Evolutionary conservation across 1,284 basidiomycete species (phyloP).

Genomic region (Malassezia dermatis): DNA sequence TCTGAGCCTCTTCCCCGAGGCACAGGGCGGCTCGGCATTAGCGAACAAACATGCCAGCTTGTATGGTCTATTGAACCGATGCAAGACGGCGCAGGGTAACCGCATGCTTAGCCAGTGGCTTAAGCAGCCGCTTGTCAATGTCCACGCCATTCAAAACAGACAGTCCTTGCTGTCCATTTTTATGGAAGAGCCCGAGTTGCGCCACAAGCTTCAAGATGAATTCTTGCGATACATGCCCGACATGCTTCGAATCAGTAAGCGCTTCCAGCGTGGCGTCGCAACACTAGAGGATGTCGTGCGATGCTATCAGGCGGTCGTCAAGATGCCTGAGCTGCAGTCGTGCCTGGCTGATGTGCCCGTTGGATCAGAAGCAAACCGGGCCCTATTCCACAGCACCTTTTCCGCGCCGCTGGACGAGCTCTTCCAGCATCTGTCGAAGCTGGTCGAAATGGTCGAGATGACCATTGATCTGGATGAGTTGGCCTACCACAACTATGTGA

Average conservation of each 20-base stretch:
- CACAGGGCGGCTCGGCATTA: constrained; percentile 20
- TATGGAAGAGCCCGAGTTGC: constrained; percentile 64
- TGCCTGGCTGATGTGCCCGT: constrained; percentile 51
- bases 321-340: constrained; percentile 69
- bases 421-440: constrained; percentile 51
- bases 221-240: constrained; percentile 86
- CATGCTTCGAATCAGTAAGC: constrained; percentile 80
- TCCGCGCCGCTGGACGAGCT: constrained; percentile 24
- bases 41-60: constrained; percentile 54
- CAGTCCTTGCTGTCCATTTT: constrained; percentile 68
- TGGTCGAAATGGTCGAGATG: constrained; percentile 85
- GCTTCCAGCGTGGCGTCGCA: constrained; percentile 75
- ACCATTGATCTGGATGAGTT: constrained; percentile 85
- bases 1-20: constrained; percentile 69
- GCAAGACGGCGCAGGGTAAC: constrained; percentile 93
- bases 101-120: constrained; percentile 83
- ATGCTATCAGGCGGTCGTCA: constrained; percentile 62
- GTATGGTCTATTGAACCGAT: constrained; percentile 80
- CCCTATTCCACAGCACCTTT: constrained; percentile 28
- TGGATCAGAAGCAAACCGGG: constrained; percentile 14
- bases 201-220: constrained; percentile 68
- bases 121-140: constrained; percentile 88
- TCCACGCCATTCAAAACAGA: constrained; percentile 65
- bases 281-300: constrained; percentile 89
- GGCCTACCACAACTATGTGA: constrained; percentile 72